Conservation (phyloP, 805 yeast species). For the Schizosaccharomyces japonicus region DNA sequence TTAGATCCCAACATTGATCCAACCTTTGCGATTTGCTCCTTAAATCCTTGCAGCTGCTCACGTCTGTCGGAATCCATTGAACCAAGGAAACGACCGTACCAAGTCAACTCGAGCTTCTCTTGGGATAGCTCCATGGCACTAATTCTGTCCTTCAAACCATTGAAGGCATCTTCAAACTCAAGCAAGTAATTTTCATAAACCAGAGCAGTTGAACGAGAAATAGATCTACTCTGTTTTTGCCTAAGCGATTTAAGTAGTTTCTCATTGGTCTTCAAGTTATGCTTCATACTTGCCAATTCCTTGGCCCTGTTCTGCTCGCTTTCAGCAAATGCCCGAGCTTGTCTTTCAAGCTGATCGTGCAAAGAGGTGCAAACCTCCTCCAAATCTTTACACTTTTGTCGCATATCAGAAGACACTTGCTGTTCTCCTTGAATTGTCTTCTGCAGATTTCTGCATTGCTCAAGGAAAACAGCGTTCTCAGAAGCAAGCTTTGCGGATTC, state of each 20-base stretch:
- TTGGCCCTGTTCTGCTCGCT: neutral
- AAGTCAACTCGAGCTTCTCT: neutral
- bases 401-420: too few species aligned
- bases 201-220: neutral
- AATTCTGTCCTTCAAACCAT: neutral
- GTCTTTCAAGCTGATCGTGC: neutral
- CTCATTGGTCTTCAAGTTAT: neutral
- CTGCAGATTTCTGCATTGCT: too few species aligned
- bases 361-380: too few species aligned
- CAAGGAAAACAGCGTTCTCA: too few species aligned
- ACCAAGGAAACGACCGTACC: neutral
- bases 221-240: neutral
- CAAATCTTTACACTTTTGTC: too few species aligned
- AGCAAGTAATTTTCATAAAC: neutral
- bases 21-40: neutral
- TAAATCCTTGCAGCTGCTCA: neutral
- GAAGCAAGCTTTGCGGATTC: too few species aligned
- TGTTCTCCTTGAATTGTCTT: too few species aligned
- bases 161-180: neutral
- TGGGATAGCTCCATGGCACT: neutral
- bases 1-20: neutral
- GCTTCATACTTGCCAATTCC: neutral
- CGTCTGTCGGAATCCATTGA: neutral
- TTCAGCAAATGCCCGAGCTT: neutral
- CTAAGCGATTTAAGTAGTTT: neutral